Percentiles rank a stretch among this genome's conserved stretches.
Evolutionary conservation across 2,329 filamentous ascomycete species (phyloP).

Genomic region (Colletotrichum navitas): DNA sequence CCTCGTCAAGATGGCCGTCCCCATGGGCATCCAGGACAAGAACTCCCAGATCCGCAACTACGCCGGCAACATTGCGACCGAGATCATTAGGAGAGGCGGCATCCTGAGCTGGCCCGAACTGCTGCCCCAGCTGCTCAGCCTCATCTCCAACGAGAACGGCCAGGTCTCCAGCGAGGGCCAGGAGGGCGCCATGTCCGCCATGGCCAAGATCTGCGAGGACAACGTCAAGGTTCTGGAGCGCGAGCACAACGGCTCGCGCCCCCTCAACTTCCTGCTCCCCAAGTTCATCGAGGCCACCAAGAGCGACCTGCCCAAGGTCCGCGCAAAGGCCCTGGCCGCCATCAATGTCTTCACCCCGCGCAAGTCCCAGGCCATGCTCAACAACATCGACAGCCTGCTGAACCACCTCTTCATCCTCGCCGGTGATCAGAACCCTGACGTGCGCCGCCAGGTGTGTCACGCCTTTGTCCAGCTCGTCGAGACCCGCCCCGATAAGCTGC

Average conservation of each 20-base stretch:
- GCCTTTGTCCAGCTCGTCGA: conserved; percentile 94
- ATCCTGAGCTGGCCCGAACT: conserved; percentile 93
- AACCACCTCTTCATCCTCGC: conserved; percentile 86
- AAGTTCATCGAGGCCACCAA: conserved; percentile 90
- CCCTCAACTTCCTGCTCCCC: conserved; percentile 88
- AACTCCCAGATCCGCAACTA: conserved; percentile 87
- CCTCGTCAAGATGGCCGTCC: conserved; percentile 83
- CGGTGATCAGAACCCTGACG: conserved; percentile 81
- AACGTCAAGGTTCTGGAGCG: conserved; percentile 88
- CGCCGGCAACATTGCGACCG: conserved; percentile 93
- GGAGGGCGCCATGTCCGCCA: conserved; percentile 92
- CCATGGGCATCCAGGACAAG: conserved; percentile 84
- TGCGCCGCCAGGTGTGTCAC: conserved; percentile 92
- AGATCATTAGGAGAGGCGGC: conserved; percentile 86
- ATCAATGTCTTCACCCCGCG: conserved; percentile 94
- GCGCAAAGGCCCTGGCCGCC: conserved; percentile 81
- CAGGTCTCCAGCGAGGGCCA: conserved; percentile 79
- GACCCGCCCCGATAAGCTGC: conserved; percentile 88
- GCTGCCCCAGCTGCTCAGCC: conserved; percentile 82
- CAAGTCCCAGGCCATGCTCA: conserved; percentile 84
- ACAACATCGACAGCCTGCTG: conserved; percentile 84
- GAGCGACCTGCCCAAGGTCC: conserved; percentile 80
- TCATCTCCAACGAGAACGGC: conserved; percentile 80
- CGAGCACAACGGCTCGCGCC: conserved; percentile 89
- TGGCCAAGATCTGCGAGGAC: conserved; percentile 97